phyloP scores from a whole-genome alignment of 495 filamentous ascomycete species.

The Neohortaea acidophila region DNA sequence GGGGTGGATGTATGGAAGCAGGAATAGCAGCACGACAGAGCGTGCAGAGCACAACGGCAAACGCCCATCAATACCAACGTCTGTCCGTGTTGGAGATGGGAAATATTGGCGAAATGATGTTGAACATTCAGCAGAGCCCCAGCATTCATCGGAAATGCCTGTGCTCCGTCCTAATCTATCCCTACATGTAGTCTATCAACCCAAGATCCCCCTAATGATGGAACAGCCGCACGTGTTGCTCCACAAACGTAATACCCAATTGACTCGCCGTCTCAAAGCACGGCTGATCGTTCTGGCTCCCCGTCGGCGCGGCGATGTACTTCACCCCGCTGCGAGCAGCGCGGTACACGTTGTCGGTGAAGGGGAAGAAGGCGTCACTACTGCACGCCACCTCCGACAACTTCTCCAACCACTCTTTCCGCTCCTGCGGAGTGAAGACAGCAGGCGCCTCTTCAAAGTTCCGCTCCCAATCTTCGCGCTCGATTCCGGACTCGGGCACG shows the following conservation, averaged over 20 bases:
- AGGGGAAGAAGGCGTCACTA: conserved; percentile 96
- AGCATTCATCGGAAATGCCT: too few species aligned
- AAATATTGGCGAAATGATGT: too few species aligned
- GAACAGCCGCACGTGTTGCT: conserved; percentile 78
- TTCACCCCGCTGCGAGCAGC: conserved; percentile 77
- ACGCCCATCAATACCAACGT: too few species aligned
- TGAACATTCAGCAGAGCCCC: too few species aligned
- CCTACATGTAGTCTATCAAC: too few species aligned
- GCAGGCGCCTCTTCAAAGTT: conserved; percentile 84
- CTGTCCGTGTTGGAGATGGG: too few species aligned
- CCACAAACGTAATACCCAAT: conserved; percentile 77
- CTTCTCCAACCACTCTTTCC: conserved; percentile 65
- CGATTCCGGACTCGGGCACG: conserved; percentile 62
- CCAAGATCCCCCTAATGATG: conserved; percentile 71
- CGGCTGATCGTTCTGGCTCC: conserved; percentile 79
- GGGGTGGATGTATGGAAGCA: too few species aligned
- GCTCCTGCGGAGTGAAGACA: conserved; percentile 70
- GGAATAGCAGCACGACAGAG: too few species aligned
- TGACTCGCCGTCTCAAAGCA: conserved; percentile 90
- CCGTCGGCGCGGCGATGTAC: conserved; percentile 84
- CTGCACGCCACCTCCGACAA: conserved; percentile 70
- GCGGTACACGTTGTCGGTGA: conserved; percentile 93
- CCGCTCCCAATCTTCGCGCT: conserved; percentile 72
- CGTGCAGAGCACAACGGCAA: too few species aligned
- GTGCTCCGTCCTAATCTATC: too few species aligned